These are phyloP conservation scores for Gossypium aridum DNA, from an alignment of 441 rosid species.

Conservation along the genomic window DNA sequence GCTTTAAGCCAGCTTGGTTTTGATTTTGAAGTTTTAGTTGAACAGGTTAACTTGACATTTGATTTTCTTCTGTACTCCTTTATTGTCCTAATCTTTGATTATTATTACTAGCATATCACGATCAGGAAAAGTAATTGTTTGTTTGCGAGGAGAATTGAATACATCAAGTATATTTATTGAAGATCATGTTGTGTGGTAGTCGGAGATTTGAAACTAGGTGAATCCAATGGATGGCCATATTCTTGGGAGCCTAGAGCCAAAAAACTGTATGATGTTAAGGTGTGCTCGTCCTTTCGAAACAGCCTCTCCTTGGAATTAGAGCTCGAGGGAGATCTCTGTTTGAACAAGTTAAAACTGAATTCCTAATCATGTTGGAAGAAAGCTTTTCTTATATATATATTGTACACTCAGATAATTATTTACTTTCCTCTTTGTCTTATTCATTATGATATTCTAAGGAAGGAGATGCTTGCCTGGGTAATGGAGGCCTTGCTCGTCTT, in stretches of 20 bases:
- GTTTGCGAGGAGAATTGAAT: not conserved
- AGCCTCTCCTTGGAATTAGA: not conserved
- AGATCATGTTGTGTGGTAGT: not conserved
- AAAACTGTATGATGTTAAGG: not conserved
- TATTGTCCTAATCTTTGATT: not conserved
- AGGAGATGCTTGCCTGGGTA: slow-evolving; percentile 61
- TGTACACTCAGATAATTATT: not conserved
- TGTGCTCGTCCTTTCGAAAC: not conserved
- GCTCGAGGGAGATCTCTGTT: not conserved
- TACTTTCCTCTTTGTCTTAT: slow-evolving; percentile 7
- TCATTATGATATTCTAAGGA: slow-evolving; percentile 30
- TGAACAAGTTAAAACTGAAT: slow-evolving; percentile 2
- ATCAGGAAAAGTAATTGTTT: not conserved
- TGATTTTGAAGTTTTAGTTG: slow-evolving; percentile 49
- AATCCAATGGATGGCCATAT: not conserved
- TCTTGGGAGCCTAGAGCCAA: not conserved
- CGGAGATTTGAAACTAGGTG: not conserved
- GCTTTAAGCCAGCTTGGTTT: slow-evolving; percentile 50
- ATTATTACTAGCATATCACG: not conserved
- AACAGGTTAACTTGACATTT: slow-evolving; percentile 36
- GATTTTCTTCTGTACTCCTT: not conserved
- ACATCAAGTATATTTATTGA: not conserved
- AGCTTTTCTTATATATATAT: not conserved
- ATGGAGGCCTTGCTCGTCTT: slow-evolving; percentile 55
- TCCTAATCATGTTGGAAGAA: not conserved